Conservation (phyloP, 805 yeast species). For the Ogataea allantospora region DNA sequence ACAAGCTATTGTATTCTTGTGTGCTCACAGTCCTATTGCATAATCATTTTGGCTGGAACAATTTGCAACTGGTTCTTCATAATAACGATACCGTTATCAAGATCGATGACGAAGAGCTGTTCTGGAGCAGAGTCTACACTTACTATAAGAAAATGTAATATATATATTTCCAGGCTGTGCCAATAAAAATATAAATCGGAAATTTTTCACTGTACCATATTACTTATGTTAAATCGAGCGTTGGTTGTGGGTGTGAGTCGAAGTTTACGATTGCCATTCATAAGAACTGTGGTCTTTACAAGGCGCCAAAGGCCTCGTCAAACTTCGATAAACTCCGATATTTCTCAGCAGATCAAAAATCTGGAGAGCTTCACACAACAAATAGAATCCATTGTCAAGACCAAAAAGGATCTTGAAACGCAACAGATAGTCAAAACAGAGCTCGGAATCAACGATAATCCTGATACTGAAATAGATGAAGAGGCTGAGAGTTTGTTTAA, state of each 20-base stretch:
- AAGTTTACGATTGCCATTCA: not conserved
- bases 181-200: slow-evolving; percentile 1
- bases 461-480: slow-evolving; percentile 20
- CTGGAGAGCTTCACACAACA: slow-evolving; percentile 33
- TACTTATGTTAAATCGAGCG: slow-evolving; percentile 6
- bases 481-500: slow-evolving; percentile 31
- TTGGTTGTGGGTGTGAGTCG: slow-evolving; percentile 1
- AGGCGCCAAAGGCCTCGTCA: not conserved
- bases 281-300: slow-evolving; percentile 4
- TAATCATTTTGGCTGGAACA: slow-evolving; percentile 51
- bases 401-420: slow-evolving; percentile 15
- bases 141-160: slow-evolving; percentile 28
- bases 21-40: slow-evolving; percentile 42
- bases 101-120: slow-evolving; percentile 27
- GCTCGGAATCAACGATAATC: slow-evolving; percentile 19
- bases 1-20: slow-evolving; percentile 41
- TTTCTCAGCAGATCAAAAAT: slow-evolving; percentile 19
- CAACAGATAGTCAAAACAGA: slow-evolving; percentile 23
- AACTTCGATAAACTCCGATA: not conserved
- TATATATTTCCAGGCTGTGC: slow-evolving; percentile 7
- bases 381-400: slow-evolving; percentile 24
- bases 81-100: slow-evolving; percentile 16
- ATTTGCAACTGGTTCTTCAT: slow-evolving; percentile 28
- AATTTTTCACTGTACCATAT: slow-evolving; percentile 2
- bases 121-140: slow-evolving; percentile 30